Evolutionary conservation across 2,329 filamentous ascomycete genomes (phyloP).

Genomic region (Blastomyces parvus): DNA sequence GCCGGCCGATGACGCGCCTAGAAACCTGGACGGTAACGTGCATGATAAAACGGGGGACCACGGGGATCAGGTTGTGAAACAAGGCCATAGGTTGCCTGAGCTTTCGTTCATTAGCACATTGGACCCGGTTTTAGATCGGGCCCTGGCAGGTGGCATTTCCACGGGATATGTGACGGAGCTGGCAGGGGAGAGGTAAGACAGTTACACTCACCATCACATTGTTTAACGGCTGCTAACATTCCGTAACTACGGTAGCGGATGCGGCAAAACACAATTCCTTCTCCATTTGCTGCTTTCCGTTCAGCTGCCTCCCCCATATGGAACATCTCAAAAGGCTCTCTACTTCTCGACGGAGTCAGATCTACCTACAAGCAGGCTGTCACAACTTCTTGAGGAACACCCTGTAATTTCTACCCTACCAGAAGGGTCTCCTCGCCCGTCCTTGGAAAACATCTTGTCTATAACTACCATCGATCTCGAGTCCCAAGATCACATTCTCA

Average conservation of each 20-base stretch:
- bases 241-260: conserved; percentile 47
- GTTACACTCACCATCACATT: conserved; percentile 3
- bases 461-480: conserved; percentile 83
- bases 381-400: conserved; percentile 65
- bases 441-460: conserved; percentile 66
- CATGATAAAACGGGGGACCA: not conserved
- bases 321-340: conserved; percentile 63
- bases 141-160: conserved; percentile 69
- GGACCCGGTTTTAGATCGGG: conserved; percentile 59
- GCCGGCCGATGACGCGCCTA: conserved; percentile 8
- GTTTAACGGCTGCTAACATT: conserved; percentile 16
- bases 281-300: conserved; percentile 73
- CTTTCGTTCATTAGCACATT: conserved; percentile 66
- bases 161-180: conserved; percentile 78
- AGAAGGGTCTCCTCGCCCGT: conserved; percentile 42
- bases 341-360: conserved; percentile 92
- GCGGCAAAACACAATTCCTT: conserved; percentile 90
- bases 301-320: conserved; percentile 66
- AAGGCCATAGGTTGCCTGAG: conserved; percentile 12
- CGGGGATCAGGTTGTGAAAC: conserved; percentile 16
- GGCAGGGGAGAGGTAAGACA: conserved; percentile 69
- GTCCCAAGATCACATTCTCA: conserved; percentile 87
- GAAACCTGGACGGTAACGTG: conserved; percentile 3
- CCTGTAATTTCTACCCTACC: conserved; percentile 46
- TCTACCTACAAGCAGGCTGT: conserved; percentile 69